Conservation (phyloP, 768 basidiomycete species). For the Tulasnella sp. region DNA sequence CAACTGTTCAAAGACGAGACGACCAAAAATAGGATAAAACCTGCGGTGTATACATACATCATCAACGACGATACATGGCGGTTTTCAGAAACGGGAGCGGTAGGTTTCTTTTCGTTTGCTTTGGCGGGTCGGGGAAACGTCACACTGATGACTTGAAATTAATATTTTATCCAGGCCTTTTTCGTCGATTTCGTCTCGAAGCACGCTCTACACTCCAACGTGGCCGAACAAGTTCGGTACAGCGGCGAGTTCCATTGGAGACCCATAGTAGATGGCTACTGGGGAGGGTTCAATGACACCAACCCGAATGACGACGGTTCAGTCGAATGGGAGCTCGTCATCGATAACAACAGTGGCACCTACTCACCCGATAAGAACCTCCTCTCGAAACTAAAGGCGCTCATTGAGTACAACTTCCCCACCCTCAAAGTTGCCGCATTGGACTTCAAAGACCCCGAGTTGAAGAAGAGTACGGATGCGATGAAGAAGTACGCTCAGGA, state of each 20-base stretch:
- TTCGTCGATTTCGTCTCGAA: conserved; percentile 41
- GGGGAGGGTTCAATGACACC: conserved; percentile 3
- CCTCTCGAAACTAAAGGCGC: conserved; percentile 47
- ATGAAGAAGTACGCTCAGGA: conserved; percentile 1
- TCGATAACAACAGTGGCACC: conserved; percentile 68
- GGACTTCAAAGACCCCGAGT: conserved; percentile 37
- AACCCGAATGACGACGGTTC: conserved; percentile 21
- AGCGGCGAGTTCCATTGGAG: conserved; percentile 60
- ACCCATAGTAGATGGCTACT: conserved; percentile 4
- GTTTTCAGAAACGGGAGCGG: conserved; percentile 17
- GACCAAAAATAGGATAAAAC: conserved; percentile 38
- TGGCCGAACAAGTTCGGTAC: conserved; percentile 54
- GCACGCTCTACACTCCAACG: conserved; percentile 75
- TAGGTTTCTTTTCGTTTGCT: not conserved
- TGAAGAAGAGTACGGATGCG: conserved; percentile 3
- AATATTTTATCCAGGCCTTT: not conserved
- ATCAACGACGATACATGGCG: conserved; percentile 30
- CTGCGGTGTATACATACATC: conserved; percentile 78
- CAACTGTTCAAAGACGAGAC: conserved; percentile 14
- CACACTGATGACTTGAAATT: not conserved
- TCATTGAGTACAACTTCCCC: conserved; percentile 66
- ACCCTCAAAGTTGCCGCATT: conserved; percentile 48
- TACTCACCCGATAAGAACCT: conserved; percentile 62
- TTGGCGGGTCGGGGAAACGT: too few species aligned
- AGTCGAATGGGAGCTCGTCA: conserved; percentile 68